Base-by-base conservation (phyloP, 345 rosid genomes). In the Lenwebbia sp. region DNA sequence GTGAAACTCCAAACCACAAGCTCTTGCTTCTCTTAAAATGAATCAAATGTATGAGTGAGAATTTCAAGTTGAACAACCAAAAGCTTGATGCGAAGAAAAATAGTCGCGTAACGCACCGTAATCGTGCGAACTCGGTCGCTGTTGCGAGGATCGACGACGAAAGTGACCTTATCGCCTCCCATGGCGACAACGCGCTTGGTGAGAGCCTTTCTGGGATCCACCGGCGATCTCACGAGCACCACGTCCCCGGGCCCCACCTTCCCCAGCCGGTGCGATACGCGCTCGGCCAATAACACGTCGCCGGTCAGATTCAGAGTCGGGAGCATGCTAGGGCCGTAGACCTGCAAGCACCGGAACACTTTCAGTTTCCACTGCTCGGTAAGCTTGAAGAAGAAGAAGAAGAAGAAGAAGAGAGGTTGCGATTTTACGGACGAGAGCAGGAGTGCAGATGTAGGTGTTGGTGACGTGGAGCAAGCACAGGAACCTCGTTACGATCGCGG, bases 311-410 rank as follows among this genome's bases (percentile, higher is more conserved):
- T 94, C 87, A 95, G 90, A 51, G 98, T 94, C 40, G 98, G 98
- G 65, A 95, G 93, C 98, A 95, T 95, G 87, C 98, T 95, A 8
- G 95, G 93, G 9, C 96, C 98, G 58, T 89, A 91, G 60, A 93
- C 96, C 98, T 95, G 92, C 87, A 89, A 83, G 57, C 86, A 78
- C 65, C 82, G 51, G 65, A 86, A 52, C 62, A 33, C 87, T 23
- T 5, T n/a, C 14, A 74, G 10, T 23, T 74, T 51, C 57, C 13
- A 44, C 9, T 41, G 28, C 54, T 4, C 19, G 23, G 23, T 50
- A 56, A 70, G 7, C 51, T 53, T 5, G 8, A 60, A 23, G 47
- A 37, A 70, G 78, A 10, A 23, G 60, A 23, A 30, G 76, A 9
- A 15, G 58, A 41, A 10, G 83, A 13, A 82, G 9, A 37, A 23